phyloP scores from a whole-genome alignment of 202 grass and related monocot species.

The Brachypodium distachyon region DNA sequence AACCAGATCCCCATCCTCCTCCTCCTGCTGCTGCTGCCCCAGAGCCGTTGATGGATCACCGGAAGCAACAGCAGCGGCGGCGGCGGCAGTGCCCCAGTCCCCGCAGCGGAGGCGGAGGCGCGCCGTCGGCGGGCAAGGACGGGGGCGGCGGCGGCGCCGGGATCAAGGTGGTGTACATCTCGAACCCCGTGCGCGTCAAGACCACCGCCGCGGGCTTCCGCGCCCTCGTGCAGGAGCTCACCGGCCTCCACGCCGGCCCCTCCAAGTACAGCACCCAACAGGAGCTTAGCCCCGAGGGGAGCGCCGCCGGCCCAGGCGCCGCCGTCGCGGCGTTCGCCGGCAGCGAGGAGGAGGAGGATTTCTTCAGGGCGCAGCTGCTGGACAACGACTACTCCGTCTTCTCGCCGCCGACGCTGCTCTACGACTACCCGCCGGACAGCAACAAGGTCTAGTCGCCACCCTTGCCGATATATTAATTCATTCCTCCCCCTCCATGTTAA shows the following conservation, averaged over 20 bases:
- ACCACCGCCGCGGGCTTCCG: slow-evolving; percentile 63
- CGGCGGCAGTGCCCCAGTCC: background rate
- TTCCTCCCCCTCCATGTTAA: background rate
- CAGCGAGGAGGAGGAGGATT: background rate
- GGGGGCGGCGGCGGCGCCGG: slow-evolving; percentile 24
- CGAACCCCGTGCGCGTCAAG: slow-evolving; percentile 75
- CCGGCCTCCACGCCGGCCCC: slow-evolving; percentile 62
- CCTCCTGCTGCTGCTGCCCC: background rate
- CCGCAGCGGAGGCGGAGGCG: background rate
- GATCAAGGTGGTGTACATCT: slow-evolving; percentile 90
- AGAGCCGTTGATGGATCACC: slow-evolving; percentile 29
- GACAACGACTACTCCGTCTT: slow-evolving; percentile 25
- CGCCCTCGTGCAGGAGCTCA: slow-evolving; percentile 83
- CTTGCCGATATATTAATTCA: no score
- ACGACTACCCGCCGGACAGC: slow-evolving; percentile 23
- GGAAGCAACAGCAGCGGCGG: slow-evolving; percentile 18
- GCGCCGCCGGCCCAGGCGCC: background rate
- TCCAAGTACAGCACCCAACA: slow-evolving; percentile 37
- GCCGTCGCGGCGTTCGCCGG: background rate
- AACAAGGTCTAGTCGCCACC: slow-evolving; percentile 43
- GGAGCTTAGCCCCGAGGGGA: slow-evolving; percentile 12
- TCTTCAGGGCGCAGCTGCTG: slow-evolving; percentile 36
- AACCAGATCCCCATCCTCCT: slow-evolving; percentile 14
- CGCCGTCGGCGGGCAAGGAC: slow-evolving; percentile 18
- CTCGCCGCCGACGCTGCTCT: slow-evolving; percentile 37